Base-by-base conservation (phyloP, 176 grass and related monocot genomes). In the Melocanna baccifera region DNA sequence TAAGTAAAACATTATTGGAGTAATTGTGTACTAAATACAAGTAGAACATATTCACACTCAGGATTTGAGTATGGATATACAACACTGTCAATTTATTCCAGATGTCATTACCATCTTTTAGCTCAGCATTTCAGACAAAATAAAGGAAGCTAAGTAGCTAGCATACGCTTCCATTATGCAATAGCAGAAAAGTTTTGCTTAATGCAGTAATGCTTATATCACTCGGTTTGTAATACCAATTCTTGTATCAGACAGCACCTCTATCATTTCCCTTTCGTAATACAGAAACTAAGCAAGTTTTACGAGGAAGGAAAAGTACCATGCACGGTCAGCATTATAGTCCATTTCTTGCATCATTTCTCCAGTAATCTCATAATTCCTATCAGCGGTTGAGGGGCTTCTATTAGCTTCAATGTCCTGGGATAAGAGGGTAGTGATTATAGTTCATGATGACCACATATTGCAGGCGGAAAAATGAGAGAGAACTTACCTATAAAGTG, bases 261-360 rank as follows among this genome's bases (percentile, higher is more conserved):
- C 34, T 3, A 59, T 26, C 56, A 70, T 75, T 62, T 53, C 19
- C 10, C 18, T 45, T 69, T 46, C 16, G 22, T 13, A 47, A 25
- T 19, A 59, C 37, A 36, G 2, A 76, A 41, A 69, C 4, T 62
- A 45, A 69, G 19, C 13, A 67, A 75, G 16, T 48, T 42, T 71
- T 86, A 80, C 2, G 20, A 70, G 64, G 29, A 92, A 32, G 72
- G 53, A 59, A 16, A 88, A 30, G 67, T 96, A 98, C 93, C 96
- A 98, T 86, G 93, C 93, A 78, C 87, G 93, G 41, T 98, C 96
- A 89, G 96, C 91, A 87, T 87, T 91, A 73, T 98, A 94, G 34
- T 98, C 91, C 93, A 98, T 98, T 58, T 93, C 91, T 51, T 95
- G 93, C 86, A 91, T 89, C 96, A 98, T 94, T 87, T 98, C 96